Evolutionary conservation across 2,329 filamentous ascomycete genomes (phyloP), one percentile per base, ranked within the genome.

Genomic region (Neofusicoccum cordaticola): DNA sequence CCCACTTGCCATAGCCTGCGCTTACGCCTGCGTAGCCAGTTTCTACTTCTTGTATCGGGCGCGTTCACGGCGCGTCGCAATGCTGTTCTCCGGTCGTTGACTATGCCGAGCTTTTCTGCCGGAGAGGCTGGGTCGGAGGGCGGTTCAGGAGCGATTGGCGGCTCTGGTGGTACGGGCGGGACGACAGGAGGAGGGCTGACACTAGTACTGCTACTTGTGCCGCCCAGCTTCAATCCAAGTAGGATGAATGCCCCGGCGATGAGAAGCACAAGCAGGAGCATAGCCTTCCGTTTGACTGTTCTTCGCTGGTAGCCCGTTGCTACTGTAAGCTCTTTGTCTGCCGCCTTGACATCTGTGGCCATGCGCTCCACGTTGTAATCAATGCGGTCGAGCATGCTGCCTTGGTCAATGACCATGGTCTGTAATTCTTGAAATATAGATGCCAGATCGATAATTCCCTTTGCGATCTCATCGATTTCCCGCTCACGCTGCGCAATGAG

Each of bases 371-470:
- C 93, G 72, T 99, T 99, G 80, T 97, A 99, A 68, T 84, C 82
- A 66, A 84, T 83, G 42, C 82, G 78, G 65, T 84, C 82, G 11
- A 84, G 74, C 73, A 84, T 79, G 63, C 77, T 82, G 34, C 82
- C 82, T 68, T 84, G 82, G 67, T 84, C 82, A 50, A 84, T 84
- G 65, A 84, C 92, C 93, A 99, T 98, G 53, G 85, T 89, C 78
- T 99, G 95, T 35, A 99, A 82, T 72, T 99, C 95, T 67, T 96
- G 92, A 81, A 99, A 99, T 58, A 99, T 92, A 75, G 97, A 95
- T 3, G 94, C 92, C 7, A 99, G 83, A 75, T 98, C 94, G 72
- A 99, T 98, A 77, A 99, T 98, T 65, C 95, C 94, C 75, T 97
- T 93, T 2, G 95, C 95, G 68, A 99, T 99, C 71, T 97, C 93